These are phyloP conservation scores for Paramecium octaurelia DNA, from an alignment of 73 alveolate genomes.

Conservation along the genomic window DNA sequence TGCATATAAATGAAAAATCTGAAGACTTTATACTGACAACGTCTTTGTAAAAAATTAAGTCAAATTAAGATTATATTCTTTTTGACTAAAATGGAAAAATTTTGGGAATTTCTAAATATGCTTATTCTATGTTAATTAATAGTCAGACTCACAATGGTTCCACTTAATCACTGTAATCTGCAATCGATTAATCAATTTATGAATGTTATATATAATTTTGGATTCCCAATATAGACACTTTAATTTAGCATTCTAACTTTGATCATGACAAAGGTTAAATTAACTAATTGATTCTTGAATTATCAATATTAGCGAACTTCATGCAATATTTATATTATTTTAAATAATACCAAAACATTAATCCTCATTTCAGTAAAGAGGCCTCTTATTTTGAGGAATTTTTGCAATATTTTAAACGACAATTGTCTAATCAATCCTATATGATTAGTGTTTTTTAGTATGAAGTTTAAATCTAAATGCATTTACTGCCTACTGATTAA, in stretches of 20 bases:
- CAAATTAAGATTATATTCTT: background rate
- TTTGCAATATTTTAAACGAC: background rate
- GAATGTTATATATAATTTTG: background rate
- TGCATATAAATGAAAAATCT: background rate
- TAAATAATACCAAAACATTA: background rate
- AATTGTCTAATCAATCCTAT: background rate
- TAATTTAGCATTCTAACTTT: background rate
- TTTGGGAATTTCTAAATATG: background rate
- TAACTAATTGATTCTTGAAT: background rate
- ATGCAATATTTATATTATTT: background rate
- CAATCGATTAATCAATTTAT: background rate
- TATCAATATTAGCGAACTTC: background rate
- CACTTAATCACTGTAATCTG: background rate
- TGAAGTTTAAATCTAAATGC: background rate
- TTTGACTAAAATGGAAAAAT: background rate
- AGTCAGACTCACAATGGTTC: background rate
- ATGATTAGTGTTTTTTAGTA: background rate
- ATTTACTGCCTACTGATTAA: background rate
- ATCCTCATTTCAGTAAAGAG: background rate
- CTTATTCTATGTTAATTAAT: background rate
- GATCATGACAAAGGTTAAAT: background rate
- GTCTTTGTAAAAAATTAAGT: background rate
- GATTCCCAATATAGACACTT: background rate
- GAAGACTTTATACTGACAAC: background rate
- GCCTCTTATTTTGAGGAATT: background rate